Percentiles rank a stretch among this genome's conserved stretches.
phyloP scores from a whole-genome alignment of 2,329 filamentous ascomycete genomes.

The Ophiostoma tasmaniense region DNA sequence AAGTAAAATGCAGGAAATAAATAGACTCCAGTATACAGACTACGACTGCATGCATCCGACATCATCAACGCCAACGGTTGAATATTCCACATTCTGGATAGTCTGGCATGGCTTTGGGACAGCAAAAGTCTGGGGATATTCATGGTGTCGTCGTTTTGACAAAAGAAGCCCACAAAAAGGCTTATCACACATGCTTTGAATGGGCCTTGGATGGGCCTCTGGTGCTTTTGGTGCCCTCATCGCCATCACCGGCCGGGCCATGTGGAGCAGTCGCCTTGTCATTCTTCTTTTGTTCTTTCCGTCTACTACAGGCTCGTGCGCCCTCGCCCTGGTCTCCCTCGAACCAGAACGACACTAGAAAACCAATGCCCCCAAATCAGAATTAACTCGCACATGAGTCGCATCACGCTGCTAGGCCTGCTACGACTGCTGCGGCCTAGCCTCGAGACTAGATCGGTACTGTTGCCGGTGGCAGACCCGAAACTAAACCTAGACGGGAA shows the following conservation, averaged over 20 bases:
- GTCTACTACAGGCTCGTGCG: neutral
- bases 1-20: too few relatives aligned
- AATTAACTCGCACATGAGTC: neutral
- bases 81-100: neutral
- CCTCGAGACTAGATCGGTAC: neutral
- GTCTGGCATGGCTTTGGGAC: neutral
- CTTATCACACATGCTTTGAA: neutral
- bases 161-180: neutral
- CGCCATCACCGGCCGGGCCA: neutral
- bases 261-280: conserved; percentile 3
- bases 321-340: neutral
- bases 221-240: neutral
- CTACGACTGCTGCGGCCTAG: neutral
- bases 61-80: neutral
- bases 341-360: neutral
- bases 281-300: conserved; percentile 7
- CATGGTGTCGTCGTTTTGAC: neutral
- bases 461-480: neutral
- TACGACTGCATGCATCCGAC: conserved; percentile 2
- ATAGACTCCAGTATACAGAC: neutral
- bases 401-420: neutral
- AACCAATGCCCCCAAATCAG: neutral
- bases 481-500: neutral
- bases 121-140: neutral
- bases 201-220: neutral